A percentile compares a stretch with the other conserved stretches of the same genome.
phyloP scores from a whole-genome alignment of 148 eudicot species.

The Silene latifolia region DNA sequence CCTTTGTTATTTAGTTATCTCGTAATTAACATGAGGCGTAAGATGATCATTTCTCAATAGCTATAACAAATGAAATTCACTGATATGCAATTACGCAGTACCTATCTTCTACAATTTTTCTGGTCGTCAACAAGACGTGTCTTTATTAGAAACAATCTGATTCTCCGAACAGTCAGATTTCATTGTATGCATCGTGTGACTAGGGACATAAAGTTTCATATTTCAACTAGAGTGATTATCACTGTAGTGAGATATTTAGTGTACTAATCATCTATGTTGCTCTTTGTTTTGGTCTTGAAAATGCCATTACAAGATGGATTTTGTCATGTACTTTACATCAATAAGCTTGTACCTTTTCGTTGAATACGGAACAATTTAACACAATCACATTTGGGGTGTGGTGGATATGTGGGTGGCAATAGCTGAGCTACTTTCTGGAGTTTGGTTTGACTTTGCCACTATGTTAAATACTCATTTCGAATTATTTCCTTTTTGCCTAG shows the following conservation, averaged over 20 bases:
- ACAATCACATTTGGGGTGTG: background rate
- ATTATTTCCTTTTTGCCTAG: no score
- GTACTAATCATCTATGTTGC: background rate
- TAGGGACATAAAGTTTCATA: background rate
- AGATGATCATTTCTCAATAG: no score
- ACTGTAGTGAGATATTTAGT: background rate
- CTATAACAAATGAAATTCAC: no score
- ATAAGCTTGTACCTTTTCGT: background rate
- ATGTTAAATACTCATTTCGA: no score
- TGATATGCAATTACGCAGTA: no score
- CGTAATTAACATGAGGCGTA: no score
- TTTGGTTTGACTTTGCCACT: no score
- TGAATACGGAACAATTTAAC: background rate
- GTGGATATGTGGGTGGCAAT: background rate
- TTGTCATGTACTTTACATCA: background rate
- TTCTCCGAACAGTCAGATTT: background rate
- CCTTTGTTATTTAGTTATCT: background rate
- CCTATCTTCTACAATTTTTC: no score
- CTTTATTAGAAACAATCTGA: no score
- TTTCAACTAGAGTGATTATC: background rate
- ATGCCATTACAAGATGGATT: background rate
- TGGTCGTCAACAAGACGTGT: no score
- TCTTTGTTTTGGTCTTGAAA: background rate
- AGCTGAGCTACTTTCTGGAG: background rate
- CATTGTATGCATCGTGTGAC: background rate